These are phyloP conservation scores for Poteriospumella lacustris DNA, from an alignment of 108 stramenopile genomes.

Conservation along the genomic window DNA sequence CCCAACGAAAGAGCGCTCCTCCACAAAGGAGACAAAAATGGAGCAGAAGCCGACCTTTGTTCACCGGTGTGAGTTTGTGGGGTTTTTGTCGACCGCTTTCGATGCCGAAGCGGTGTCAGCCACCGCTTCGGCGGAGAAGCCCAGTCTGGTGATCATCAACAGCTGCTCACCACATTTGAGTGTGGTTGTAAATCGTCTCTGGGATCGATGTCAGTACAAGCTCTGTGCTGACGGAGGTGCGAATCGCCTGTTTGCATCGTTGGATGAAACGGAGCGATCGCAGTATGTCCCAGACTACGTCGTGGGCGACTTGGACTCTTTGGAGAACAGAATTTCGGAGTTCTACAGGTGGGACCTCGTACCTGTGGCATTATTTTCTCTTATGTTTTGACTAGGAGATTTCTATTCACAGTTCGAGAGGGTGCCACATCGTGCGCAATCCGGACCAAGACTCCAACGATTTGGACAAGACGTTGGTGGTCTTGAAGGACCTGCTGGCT, in stretches of 20 bases:
- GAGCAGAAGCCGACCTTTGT: too few species aligned
- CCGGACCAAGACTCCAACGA: not conserved
- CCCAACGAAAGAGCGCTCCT: too few species aligned
- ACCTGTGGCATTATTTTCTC: too few species aligned
- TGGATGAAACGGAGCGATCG: not conserved
- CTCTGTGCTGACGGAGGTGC: constrained; percentile 28
- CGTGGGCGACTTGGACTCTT: constrained; percentile 16
- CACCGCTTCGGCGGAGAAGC: too few species aligned
- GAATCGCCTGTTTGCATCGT: not conserved
- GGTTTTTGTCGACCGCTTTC: too few species aligned
- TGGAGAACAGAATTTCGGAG: not conserved
- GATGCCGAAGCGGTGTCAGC: too few species aligned
- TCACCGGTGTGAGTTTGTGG: too few species aligned
- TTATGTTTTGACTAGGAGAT: too few species aligned
- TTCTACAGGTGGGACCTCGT: constrained; percentile 12
- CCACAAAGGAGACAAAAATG: too few species aligned
- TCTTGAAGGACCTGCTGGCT: not conserved
- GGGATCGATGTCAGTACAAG: not conserved
- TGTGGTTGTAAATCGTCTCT: too few species aligned
- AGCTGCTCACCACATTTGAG: too few species aligned
- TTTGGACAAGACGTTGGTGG: not conserved
- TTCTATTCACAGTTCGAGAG: not conserved
- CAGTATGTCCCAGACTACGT: not conserved
- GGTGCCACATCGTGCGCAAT: not conserved
- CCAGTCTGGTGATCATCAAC: too few species aligned